Base-by-base conservation (phyloP, 306 rosid genomes). In the Trifolium pratense region DNA sequence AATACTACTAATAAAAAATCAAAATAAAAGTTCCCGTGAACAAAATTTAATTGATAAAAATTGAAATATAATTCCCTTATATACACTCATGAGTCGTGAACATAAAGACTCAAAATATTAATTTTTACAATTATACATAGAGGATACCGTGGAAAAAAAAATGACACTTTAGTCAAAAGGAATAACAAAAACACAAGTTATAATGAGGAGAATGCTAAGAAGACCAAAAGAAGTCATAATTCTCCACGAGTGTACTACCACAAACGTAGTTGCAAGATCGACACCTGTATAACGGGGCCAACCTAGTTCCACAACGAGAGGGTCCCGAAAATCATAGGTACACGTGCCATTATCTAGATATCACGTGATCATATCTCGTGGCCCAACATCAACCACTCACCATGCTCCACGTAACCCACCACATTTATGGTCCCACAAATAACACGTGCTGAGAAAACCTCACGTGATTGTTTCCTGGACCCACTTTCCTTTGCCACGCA, bases 351-450 rank as follows among this genome's bases (percentile, higher is more conserved):
- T 31, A 64, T 45, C 39, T 1, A 65, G 3, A 52, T 32, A 3
- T 78, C 82, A 72, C 83, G 40, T 73, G 91, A 53, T 67, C 70
- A 57, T 58, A 60, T 77, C 81, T 51, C 77, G 78, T 75, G 87
- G 83, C 87, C 80, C 86, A 82, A 70, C 62, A 60, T 61, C 49
- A 86, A 56, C 82, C 78, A 83, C 73, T 83, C 65, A 16, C 71
- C 79, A 52, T 40, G 64, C 74, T 77, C 87, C 88, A 78, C 84
- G 82, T 55, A 75, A n/a, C n/a, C 79, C 64, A 72, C 71, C 66
- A 74, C 69, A 10, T 16, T 20, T 26, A 2, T 48, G 72, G 25
- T 16, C 69, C 64, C 15, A 79, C 16, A 3, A 0, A 1, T 17
- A 57, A 58, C 82, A 83, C 82, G 81, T 80, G 81, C 70, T 9